Evolutionary conservation across 257 asterid species (phyloP), one percentile per base, ranked within the genome.

Genomic region (Scutellaria baicalensis): DNA sequence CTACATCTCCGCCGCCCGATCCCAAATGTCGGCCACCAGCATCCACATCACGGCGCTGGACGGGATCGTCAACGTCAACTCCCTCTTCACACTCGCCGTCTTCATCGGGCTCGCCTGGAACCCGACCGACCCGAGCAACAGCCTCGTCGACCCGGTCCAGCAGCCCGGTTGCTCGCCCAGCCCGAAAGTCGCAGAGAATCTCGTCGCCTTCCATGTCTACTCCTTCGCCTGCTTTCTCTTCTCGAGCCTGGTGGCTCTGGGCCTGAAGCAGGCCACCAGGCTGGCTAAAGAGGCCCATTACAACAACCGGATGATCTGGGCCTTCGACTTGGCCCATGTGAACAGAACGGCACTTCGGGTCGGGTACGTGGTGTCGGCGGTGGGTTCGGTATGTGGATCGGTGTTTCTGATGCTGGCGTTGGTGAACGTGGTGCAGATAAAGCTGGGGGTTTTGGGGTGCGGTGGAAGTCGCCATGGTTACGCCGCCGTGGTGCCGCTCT

Each of bases 51-150:
- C 96, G 57, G 96, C 98, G 10, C 84, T 92, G 5, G 97, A 92
- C 78, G 97, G 96, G 31, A 85, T 93, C 83, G 83, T 90, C 27
- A 90, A 90, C 77, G 96, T 90, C 52, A 93, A 93, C 82, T 90
- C 98, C 16, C 92, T 93, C 5, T 93, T 90, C 90, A 88, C 96
- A 0, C 77, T 90, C 1, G 97, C 97, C 12, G 98, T 93, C 54
- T 88, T 93, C 90, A 79, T 93, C 77, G 98, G 98, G 5, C 87
- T 93, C 3, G 68, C 98, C 23, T 93, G 98, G 98, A 86, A 90
- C 84, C 98, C 98, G 0, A 78, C 77, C 66, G 98, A 93, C 70
- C 95, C 88, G 60, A 75, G 31, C 57, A 84, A 88, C 86, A 83
- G 89, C 68, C 87, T 92, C 23, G 73, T 89, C 81, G 79, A 84